A percentile compares a stretch with the other conserved stretches of the same genome.
Evolutionary conservation across 768 basidiomycete species (phyloP).

Genomic region (Tephrocybe sp.): DNA sequence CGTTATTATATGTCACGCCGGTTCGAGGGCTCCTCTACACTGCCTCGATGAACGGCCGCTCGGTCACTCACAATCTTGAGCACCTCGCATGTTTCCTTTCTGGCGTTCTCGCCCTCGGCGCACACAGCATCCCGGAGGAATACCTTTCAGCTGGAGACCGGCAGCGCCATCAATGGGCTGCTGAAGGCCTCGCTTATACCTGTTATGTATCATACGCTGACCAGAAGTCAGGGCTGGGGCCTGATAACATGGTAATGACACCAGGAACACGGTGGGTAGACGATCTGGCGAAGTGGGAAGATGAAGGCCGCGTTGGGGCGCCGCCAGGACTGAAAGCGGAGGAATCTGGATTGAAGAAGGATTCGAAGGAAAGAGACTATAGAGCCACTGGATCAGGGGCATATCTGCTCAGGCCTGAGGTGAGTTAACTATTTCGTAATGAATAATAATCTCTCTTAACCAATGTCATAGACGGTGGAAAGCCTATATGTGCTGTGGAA

Average conservation of each 20-base stretch:
- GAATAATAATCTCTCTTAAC: not conserved
- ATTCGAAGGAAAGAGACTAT: slow-evolving; percentile 49
- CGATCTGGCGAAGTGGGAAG: slow-evolving; percentile 43
- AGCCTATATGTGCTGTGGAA: slow-evolving; percentile 69
- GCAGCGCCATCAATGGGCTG: slow-evolving; percentile 65
- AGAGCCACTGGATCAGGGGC: slow-evolving; percentile 21
- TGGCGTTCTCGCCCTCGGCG: slow-evolving; percentile 64
- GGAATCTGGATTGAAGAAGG: slow-evolving; percentile 14
- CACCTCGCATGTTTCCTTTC: slow-evolving; percentile 73
- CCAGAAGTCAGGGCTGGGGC: slow-evolving; percentile 59
- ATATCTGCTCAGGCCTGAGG: slow-evolving; percentile 70
- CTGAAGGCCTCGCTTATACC: slow-evolving; percentile 64
- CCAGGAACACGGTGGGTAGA: slow-evolving; percentile 44
- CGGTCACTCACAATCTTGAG: slow-evolving; percentile 47
- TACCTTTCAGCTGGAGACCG: slow-evolving; percentile 28
- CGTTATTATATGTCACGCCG: slow-evolving; percentile 55
- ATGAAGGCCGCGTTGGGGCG: slow-evolving; percentile 32
- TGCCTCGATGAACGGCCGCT: slow-evolving; percentile 41
- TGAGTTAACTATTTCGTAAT: slow-evolving; percentile 23
- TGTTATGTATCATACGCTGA: slow-evolving; percentile 71
- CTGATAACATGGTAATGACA: slow-evolving; percentile 50
- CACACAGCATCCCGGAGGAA: slow-evolving; percentile 35
- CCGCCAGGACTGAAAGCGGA: slow-evolving; percentile 46
- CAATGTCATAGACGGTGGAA: slow-evolving; percentile 56
- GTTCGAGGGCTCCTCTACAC: slow-evolving; percentile 61